These are phyloP conservation scores for Cephaloascus fragrans DNA, from an alignment of 805 yeast species.

Conservation along the genomic window DNA sequence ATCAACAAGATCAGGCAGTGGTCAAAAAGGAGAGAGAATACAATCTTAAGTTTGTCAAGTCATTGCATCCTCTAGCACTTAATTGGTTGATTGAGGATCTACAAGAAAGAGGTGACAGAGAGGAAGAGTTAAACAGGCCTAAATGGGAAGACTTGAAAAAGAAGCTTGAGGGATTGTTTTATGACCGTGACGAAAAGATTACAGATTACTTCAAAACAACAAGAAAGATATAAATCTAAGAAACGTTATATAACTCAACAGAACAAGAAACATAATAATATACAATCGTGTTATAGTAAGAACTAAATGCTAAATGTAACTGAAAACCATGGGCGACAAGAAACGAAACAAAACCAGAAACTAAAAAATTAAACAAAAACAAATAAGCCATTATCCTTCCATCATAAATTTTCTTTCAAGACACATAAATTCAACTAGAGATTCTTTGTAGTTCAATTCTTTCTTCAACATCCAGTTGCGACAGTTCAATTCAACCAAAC, in stretches of 20 bases:
- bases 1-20: slow-evolving; percentile 9
- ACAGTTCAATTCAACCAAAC: slow-evolving; percentile 12
- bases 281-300: not conserved
- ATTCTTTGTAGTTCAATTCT: slow-evolving; percentile 12
- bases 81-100: slow-evolving; percentile 54
- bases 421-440: slow-evolving; percentile 17
- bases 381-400: slow-evolving; percentile 1
- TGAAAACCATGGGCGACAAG: too few relatives aligned
- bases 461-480: slow-evolving; percentile 20
- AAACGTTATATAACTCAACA: slow-evolving; percentile 1
- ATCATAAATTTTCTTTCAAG: slow-evolving; percentile 16
- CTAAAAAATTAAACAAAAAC: not conserved
- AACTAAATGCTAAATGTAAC: too few relatives aligned
- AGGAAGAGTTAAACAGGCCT: slow-evolving; percentile 32
- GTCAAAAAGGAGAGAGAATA: slow-evolving; percentile 13
- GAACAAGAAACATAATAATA: not conserved
- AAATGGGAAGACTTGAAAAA: slow-evolving; percentile 46
- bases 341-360: not conserved
- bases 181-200: slow-evolving; percentile 32
- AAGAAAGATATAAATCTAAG: slow-evolving; percentile 14
- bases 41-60: slow-evolving; percentile 31
- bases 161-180: slow-evolving; percentile 28
- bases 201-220: slow-evolving; percentile 43
- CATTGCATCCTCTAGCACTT: slow-evolving; percentile 66
- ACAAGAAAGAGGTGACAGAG: slow-evolving; percentile 43